Percentiles rank a stretch among this genome's conserved stretches.
Evolutionary conservation across 148 eudicot genomes (phyloP).

Genomic region (Arbutus unedo): DNA sequence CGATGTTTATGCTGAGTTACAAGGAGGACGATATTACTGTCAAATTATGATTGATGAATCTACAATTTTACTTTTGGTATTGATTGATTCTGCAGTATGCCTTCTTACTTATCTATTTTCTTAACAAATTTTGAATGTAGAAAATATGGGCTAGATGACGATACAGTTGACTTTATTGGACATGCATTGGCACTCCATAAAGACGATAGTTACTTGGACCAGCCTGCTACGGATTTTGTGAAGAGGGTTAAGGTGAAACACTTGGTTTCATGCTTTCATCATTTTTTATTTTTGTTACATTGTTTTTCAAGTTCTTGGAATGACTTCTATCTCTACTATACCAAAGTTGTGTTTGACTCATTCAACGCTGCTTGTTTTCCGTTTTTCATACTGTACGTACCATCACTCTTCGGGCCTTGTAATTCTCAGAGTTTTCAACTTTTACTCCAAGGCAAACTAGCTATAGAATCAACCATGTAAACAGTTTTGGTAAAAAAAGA

Average conservation of each 20-base stretch:
- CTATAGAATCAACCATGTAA: background rate
- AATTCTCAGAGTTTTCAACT: background rate
- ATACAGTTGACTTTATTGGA: slow-evolving; percentile 27
- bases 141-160: slow-evolving; percentile 24
- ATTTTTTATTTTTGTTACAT: background rate
- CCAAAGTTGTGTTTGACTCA: slow-evolving; percentile 3
- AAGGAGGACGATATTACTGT: background rate
- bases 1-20: background rate
- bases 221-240: slow-evolving; percentile 24
- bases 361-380: background rate
- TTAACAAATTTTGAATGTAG: slow-evolving; percentile 12
- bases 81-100: background rate
- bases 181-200: slow-evolving; percentile 27
- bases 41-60: no score
- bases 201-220: slow-evolving; percentile 29
- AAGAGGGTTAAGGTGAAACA: slow-evolving; percentile 25
- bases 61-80: background rate
- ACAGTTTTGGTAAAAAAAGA: background rate
- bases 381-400: background rate
- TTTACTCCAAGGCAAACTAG: background rate
- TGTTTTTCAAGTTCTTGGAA: background rate
- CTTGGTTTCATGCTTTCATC: background rate
- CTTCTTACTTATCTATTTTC: background rate
- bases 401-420: background rate
- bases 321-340: background rate